These are phyloP conservation scores for Exsudoporus floridanus DNA, from an alignment of 1,284 basidiomycete genomes.

Conservation along the genomic window DNA sequence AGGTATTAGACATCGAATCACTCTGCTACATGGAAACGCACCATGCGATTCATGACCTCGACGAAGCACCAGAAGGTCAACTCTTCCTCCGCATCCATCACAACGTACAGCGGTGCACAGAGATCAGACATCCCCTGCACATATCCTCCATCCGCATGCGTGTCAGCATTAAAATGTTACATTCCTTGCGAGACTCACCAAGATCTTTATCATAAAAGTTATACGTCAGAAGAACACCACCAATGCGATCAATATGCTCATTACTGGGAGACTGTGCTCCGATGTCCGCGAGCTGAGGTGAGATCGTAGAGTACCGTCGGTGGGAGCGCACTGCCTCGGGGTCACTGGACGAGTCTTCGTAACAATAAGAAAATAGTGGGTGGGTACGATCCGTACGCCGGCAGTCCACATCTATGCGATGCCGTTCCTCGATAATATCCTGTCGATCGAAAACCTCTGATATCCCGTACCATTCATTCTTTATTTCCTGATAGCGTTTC, in stretches of 20 bases:
- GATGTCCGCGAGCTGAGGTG: conserved; percentile 65
- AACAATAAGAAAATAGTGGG: conserved; percentile 70
- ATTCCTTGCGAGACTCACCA: conserved; percentile 50
- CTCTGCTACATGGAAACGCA: conserved; percentile 37
- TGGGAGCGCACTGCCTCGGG: conserved; percentile 52
- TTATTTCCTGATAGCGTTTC: conserved; percentile 65
- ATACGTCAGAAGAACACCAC: conserved; percentile 86
- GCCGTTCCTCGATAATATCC: conserved; percentile 82
- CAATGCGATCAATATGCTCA: conserved; percentile 80
- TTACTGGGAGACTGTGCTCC: conserved; percentile 85
- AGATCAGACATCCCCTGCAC: conserved; percentile 99
- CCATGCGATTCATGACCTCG: conserved; percentile 93
- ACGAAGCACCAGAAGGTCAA: conserved; percentile 96
- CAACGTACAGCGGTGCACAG: conserved; percentile 90
- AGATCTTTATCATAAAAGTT: conserved; percentile 88
- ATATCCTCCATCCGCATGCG: conserved; percentile 55
- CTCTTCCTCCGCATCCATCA: conserved; percentile 86
- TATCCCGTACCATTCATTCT: conserved; percentile 78
- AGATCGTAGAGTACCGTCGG: conserved; percentile 63
- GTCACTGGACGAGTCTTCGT: conserved; percentile 33
- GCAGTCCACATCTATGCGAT: conserved; percentile 94
- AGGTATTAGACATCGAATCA: conserved; percentile 3
- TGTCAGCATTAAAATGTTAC: conserved; percentile 30
- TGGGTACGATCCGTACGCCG: conserved; percentile 94
- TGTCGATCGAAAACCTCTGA: conserved; percentile 77